These are phyloP conservation scores for Trametes elegans DNA, from an alignment of 768 basidiomycete species.

Conservation along the genomic window DNA sequence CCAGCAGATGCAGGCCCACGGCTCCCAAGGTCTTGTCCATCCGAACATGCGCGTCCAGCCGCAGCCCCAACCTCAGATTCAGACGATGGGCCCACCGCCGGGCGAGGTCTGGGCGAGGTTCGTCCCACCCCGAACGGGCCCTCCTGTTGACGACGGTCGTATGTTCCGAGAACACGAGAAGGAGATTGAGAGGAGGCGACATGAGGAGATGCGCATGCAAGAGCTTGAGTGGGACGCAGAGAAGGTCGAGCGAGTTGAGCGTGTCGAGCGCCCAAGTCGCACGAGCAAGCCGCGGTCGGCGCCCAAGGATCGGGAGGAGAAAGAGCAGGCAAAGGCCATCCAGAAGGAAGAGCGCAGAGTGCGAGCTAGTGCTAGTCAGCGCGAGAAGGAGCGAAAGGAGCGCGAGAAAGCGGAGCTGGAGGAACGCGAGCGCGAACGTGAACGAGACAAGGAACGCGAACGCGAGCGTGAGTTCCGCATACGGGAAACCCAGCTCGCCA, in stretches of 20 bases:
- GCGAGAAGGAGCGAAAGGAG: constrained; percentile 14
- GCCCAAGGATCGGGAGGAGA: constrained; percentile 28
- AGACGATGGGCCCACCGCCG: constrained; percentile 13
- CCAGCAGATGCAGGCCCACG: constrained; percentile 9
- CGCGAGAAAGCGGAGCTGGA: constrained; percentile 18
- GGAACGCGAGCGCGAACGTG: constrained; percentile 16
- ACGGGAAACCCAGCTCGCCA: constrained; percentile 16
- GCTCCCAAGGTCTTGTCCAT: neutral
- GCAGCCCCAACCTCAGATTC: constrained; percentile 6
- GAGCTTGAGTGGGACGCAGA: constrained; percentile 30
- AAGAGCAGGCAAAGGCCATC: constrained; percentile 31
- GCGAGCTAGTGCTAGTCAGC: constrained; percentile 26
- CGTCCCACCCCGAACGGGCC: constrained; percentile 1
- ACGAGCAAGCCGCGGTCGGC: constrained; percentile 10
- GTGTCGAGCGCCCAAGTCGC: neutral
- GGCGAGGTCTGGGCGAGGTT: constrained; percentile 18
- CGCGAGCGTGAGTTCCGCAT: constrained; percentile 15
- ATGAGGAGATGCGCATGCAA: constrained; percentile 26
- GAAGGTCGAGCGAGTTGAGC: constrained; percentile 6
- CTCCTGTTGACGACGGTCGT: constrained; percentile 5
- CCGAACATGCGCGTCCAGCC: constrained; percentile 6
- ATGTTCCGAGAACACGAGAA: constrained; percentile 8
- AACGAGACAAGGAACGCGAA: constrained; percentile 5
- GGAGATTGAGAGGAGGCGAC: constrained; percentile 25
- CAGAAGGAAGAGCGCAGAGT: constrained; percentile 28